Conservation (phyloP, 148 eudicot genomes). For the Fagopyrum tataricum region DNA sequence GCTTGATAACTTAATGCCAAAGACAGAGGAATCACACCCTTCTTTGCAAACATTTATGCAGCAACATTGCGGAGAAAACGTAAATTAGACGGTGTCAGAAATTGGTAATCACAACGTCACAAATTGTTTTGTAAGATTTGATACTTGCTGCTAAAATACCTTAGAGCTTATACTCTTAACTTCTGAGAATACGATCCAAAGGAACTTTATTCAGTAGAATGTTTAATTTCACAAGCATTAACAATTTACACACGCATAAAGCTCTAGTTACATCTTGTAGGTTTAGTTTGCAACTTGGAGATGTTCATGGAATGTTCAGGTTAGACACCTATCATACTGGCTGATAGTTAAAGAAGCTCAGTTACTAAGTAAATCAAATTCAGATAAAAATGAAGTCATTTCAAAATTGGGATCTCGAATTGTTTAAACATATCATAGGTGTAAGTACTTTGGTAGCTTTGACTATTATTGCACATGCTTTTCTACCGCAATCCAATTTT, state of each 20-base stretch:
- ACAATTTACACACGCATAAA: background rate
- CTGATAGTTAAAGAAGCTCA: background rate
- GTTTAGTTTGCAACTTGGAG: background rate
- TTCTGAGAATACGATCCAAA: background rate
- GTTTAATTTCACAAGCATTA: background rate
- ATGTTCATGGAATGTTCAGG: slow-evolving; percentile 1
- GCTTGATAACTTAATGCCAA: background rate
- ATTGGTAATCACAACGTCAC: background rate
- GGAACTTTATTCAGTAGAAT: background rate
- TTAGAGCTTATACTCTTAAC: background rate
- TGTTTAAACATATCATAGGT: background rate
- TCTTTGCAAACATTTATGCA: background rate
- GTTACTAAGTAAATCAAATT: slow-evolving; percentile 6
- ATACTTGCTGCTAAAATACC: background rate
- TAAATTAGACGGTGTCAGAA: background rate
- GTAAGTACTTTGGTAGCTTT: background rate
- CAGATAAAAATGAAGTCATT: background rate
- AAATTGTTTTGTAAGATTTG: background rate
- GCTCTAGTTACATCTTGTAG: background rate
- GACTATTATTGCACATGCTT: background rate
- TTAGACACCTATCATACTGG: background rate
- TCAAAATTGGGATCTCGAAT: background rate
- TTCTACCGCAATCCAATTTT: background rate
- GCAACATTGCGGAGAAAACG: background rate
- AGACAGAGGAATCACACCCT: background rate